Conservation (phyloP, 192 early-diverging fungal species). For the Mortierella antarctica region DNA sequence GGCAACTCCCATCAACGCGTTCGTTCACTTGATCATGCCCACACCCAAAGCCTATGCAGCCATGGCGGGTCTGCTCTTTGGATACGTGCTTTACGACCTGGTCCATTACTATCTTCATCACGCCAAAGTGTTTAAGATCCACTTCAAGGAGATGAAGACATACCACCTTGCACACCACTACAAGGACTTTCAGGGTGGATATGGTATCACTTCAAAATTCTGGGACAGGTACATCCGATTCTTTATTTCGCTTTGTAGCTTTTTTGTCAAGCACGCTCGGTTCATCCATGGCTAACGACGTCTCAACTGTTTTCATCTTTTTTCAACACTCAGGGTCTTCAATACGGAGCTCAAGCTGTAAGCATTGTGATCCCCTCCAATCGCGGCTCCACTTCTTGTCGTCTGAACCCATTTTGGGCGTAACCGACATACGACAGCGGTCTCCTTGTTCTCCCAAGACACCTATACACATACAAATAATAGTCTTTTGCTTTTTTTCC, state of each 20-base stretch:
- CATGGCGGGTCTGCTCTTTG: conserved; percentile 77
- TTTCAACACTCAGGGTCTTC: too few species aligned
- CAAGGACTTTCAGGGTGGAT: conserved; percentile 85
- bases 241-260: conserved; percentile 5
- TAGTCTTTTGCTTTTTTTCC: too few species aligned
- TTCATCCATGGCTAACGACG: too few species aligned
- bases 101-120: conserved; percentile 96
- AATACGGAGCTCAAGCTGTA: too few species aligned
- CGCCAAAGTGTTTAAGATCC: conserved; percentile 73
- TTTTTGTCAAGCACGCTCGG: not conserved
- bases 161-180: conserved; percentile 96
- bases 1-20: conserved; percentile 65
- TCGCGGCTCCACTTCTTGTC: too few species aligned
- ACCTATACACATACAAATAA: too few species aligned
- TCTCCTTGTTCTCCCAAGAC: too few species aligned
- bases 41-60: conserved; percentile 70
- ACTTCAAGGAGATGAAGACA: conserved; percentile 88
- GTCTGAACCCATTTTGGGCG: too few species aligned
- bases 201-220: conserved; percentile 88
- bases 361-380: too few species aligned
- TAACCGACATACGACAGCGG: too few species aligned
- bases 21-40: conserved; percentile 68
- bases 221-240: conserved; percentile 72
- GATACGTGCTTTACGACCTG: conserved; percentile 90
- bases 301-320: too few species aligned